Evolutionary conservation across 306 rosid species (phyloP).

Genomic region (Betula pendula): DNA sequence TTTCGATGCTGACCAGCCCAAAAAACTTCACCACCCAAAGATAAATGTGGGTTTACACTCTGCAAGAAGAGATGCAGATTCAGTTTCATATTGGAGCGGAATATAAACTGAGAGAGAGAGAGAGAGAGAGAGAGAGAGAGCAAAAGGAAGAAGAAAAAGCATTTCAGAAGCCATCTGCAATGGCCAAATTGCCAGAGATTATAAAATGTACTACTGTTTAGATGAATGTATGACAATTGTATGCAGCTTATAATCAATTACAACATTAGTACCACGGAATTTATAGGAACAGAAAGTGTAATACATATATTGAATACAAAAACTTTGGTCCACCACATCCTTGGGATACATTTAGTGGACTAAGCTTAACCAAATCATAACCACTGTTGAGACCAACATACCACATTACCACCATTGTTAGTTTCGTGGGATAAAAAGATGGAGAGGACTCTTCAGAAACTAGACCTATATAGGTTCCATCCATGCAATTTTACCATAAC

Average conservation of each 20-base stretch:
- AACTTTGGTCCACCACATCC: not conserved
- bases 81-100: not conserved
- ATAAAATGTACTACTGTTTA: not conserved
- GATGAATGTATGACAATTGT: not conserved
- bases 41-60: conserved; percentile 77
- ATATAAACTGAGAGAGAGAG: too few relatives aligned
- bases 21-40: conserved; percentile 97
- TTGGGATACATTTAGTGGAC: not conserved
- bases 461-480: not conserved
- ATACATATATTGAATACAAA: not conserved
- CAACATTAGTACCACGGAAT: not conserved
- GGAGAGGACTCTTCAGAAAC: not conserved
- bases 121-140: too few relatives aligned
- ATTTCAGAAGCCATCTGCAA: not conserved
- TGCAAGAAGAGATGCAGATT: conserved; percentile 34
- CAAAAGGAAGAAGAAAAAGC: not conserved
- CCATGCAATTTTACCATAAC: not conserved
- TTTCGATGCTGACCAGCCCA: conserved; percentile 99
- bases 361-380: not conserved
- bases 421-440: not conserved
- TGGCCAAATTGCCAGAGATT: not conserved
- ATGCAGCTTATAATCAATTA: not conserved
- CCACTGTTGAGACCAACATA: not conserved
- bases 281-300: not conserved
- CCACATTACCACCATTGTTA: not conserved